phyloP scores from a whole-genome alignment of 2,329 filamentous ascomycete genomes.

The Alternaria brassicicola region DNA sequence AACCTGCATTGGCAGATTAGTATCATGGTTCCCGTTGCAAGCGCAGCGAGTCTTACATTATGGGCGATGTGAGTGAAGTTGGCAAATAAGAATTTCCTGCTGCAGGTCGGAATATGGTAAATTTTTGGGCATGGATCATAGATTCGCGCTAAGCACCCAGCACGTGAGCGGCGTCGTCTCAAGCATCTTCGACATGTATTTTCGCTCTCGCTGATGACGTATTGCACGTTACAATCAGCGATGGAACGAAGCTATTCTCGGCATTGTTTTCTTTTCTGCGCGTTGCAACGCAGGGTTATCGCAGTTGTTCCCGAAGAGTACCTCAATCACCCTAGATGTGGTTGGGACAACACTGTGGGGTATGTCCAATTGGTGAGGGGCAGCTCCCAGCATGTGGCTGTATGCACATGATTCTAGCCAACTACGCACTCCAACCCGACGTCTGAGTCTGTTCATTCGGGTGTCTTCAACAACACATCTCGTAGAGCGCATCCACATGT shows the following conservation, averaged over 20 bases:
- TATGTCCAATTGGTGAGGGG: neutral
- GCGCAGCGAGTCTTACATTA: slow-evolving; percentile 22
- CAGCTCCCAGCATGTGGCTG: neutral
- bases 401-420: neutral
- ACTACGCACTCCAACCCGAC: neutral
- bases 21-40: neutral
- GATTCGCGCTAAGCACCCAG: slow-evolving; percentile 4
- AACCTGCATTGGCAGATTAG: slow-evolving; percentile 54
- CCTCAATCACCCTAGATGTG: neutral
- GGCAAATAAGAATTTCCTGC: neutral
- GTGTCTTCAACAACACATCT: neutral
- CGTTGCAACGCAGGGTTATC: neutral
- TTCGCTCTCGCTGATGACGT: neutral
- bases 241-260: neutral
- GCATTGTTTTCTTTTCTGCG: neutral
- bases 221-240: neutral
- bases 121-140: slow-evolving; percentile 12
- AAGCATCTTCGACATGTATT: neutral
- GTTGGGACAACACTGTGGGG: neutral
- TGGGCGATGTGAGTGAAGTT: slow-evolving; percentile 3
- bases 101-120: slow-evolving; percentile 2
- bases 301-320: neutral
- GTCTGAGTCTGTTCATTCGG: neutral
- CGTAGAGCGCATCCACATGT: neutral
- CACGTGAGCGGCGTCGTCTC: slow-evolving; percentile 5